phyloP scores from a whole-genome alignment of 164 flowering plant species.

The Chloranthus sessilifolius region DNA sequence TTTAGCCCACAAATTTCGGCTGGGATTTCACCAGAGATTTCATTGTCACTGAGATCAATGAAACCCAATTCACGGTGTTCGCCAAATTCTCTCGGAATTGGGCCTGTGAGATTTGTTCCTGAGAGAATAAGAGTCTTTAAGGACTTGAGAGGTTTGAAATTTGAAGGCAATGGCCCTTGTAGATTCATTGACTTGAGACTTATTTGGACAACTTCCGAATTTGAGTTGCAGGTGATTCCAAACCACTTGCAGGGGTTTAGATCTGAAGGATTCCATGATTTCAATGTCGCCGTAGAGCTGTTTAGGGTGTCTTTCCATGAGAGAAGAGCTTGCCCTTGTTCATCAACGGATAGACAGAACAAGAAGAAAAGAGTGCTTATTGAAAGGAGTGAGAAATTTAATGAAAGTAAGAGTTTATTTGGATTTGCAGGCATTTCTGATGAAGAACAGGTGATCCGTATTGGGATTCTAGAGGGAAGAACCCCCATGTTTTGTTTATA shows the following conservation, averaged over 20 bases:
- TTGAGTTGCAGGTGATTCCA: conserved; percentile 60
- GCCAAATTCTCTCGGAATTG: conserved; percentile 68
- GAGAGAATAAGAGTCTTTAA: conserved; percentile 52
- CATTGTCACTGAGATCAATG: conserved; percentile 68
- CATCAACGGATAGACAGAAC: conserved; percentile 50
- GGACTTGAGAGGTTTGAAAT: conserved; percentile 49
- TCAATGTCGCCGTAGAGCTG: conserved; percentile 35
- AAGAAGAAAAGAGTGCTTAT: conserved; percentile 30
- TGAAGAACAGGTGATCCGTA: conserved; percentile 40
- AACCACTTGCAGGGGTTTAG: conserved; percentile 67
- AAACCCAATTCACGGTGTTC: conserved; percentile 39
- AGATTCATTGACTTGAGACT: conserved; percentile 50
- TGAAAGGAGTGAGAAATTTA: conserved; percentile 23
- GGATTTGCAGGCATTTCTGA: conserved; percentile 64
- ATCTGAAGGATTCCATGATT: conserved; percentile 61
- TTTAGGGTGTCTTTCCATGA: conserved; percentile 68
- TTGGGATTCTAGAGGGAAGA: conserved; percentile 82
- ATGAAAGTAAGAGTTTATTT: conserved; percentile 34
- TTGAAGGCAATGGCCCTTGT: conserved; percentile 74
- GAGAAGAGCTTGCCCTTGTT: conserved; percentile 71
- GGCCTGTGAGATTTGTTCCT: conserved; percentile 62
- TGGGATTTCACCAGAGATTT: conserved; percentile 69
- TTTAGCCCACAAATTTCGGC: conserved; percentile 52
- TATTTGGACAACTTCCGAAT: conserved; percentile 40
- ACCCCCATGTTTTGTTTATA: conserved; percentile 98